Percentiles rank a stretch among this genome's conserved stretches.
These are phyloP conservation scores for Phlyctochytrium planicorne DNA, from an alignment of 192 early-diverging fungal genomes.

Conservation along the genomic window DNA sequence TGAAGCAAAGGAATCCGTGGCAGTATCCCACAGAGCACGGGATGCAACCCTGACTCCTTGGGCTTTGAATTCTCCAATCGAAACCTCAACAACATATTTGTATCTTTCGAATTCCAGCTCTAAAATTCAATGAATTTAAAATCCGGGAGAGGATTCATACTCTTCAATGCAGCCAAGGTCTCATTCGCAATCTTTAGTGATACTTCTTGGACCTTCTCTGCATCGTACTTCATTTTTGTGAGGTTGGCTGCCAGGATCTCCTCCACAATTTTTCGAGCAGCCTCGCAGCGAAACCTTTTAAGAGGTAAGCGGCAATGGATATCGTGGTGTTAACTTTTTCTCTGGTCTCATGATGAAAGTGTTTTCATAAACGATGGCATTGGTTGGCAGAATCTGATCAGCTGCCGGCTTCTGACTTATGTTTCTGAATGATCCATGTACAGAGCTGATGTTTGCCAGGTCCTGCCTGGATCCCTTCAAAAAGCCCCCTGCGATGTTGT, in stretches of 20 bases:
- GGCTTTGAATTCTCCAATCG: constrained; percentile 60
- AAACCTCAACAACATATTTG: constrained; percentile 58
- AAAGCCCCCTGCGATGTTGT: no score
- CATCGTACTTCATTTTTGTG: constrained; percentile 54
- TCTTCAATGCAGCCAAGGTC: constrained; percentile 53
- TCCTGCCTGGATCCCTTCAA: no score
- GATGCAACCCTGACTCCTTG: constrained; percentile 58
- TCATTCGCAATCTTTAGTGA: constrained; percentile 50
- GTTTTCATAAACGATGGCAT: constrained; percentile 57
- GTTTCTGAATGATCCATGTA: no score
- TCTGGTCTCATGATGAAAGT: constrained; percentile 58
- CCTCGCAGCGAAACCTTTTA: constrained; percentile 42
- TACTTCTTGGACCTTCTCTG: constrained; percentile 46
- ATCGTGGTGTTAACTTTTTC: constrained; percentile 36
- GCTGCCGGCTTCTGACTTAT: no score
- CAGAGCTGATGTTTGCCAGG: no score
- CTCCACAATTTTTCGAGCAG: constrained; percentile 31
- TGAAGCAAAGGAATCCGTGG: constrained; percentile 54
- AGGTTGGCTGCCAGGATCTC: constrained; percentile 44
- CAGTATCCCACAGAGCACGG: constrained; percentile 53
- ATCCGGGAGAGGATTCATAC: constrained; percentile 19
- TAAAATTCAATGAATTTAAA: constrained; percentile 12
- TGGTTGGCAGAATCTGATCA: constrained; percentile 33
- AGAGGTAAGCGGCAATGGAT: background rate
- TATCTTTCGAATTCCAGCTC: constrained; percentile 57